Evolutionary conservation across 1,139 yeast genomes (phyloP), one percentile per base, ranked within the genome.

Genomic region (Nakaseomyces sp.): DNA sequence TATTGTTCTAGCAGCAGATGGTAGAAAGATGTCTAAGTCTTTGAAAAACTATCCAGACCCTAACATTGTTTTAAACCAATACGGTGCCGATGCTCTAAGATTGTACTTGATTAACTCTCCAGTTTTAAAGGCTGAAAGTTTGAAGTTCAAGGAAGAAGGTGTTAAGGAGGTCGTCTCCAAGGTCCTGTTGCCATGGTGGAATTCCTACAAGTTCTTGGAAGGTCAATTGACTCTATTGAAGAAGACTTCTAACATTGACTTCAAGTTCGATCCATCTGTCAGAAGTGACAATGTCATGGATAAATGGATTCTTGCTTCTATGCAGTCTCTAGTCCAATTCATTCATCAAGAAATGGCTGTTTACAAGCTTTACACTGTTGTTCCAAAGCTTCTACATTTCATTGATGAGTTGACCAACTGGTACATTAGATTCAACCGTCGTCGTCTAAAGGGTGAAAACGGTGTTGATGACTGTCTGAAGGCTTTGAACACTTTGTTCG

Each of bases 21-120:
- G 99, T 67, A 93, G 89, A 72, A 93, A 93, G 73, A 93, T 93
- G 99, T 91, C 98, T 40, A 93, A 93, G 74, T 81, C 97, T 61
- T 78, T 93, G 64, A 89, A 93, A 74, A 93, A 93, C 68, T 93
- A 93, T 66, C 99, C 99, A 48, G 96, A 91, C 70, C 97, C 98
- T 51, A 73, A 72, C 51, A 67, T 78, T 55, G 81, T 93, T 49
- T 74, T 93, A 63, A 75, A 84, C 52, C 80, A 80, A 63, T 89
- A 86, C 61, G 99, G 99, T 72, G 96, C 99, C 40, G 99, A 91
- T 72, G 96, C 99, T 25, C 74, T 91, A 60, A 82, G 99, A 69
- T 74, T 91, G 61, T 91, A 93, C 64, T 78, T 91, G 70, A 91
- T 91, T 69, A 93, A 89, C 69, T 91, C 98, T 4, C 98, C 98